Conservation (phyloP, 176 grass and related monocot genomes). For the Metroxylon sagu region DNA sequence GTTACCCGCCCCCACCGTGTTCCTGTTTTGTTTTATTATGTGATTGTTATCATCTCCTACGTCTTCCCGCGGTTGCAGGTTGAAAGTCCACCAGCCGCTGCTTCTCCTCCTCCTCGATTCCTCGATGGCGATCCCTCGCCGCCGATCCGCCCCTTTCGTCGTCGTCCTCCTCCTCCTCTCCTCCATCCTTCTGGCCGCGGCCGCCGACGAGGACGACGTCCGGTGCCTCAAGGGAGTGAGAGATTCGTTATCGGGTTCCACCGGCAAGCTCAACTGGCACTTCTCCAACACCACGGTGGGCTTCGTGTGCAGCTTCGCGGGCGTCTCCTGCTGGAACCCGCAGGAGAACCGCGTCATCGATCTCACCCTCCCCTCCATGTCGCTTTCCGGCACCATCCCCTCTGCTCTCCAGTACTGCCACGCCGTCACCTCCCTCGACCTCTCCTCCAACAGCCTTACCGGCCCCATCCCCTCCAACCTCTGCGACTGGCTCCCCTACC, state of each 20-base stretch:
- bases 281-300: constrained; percentile 42
- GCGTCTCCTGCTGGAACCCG: constrained; percentile 65
- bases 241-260: constrained; percentile 13
- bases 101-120: no score
- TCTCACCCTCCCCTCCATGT: constrained; percentile 45
- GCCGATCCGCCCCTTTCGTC: no score
- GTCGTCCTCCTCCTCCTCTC: no score
- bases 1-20: no score
- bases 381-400: constrained; percentile 45
- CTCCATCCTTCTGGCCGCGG: no score
- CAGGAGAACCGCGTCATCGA: constrained; percentile 62
- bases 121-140: no score
- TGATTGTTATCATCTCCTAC: no score
- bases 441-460: constrained; percentile 42
- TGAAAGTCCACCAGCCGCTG: no score
- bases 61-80: no score
- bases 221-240: no score
- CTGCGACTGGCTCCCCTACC: constrained; percentile 73
- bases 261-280: constrained; percentile 25
- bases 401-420: constrained; percentile 59
- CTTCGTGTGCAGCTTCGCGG: constrained; percentile 44
- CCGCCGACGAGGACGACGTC: no score
- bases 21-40: no score
- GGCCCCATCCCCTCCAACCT: constrained; percentile 40
- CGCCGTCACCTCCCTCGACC: constrained; percentile 51